Conservation (phyloP, 1,284 basidiomycete species). For the Boletus subluridellus region DNA sequence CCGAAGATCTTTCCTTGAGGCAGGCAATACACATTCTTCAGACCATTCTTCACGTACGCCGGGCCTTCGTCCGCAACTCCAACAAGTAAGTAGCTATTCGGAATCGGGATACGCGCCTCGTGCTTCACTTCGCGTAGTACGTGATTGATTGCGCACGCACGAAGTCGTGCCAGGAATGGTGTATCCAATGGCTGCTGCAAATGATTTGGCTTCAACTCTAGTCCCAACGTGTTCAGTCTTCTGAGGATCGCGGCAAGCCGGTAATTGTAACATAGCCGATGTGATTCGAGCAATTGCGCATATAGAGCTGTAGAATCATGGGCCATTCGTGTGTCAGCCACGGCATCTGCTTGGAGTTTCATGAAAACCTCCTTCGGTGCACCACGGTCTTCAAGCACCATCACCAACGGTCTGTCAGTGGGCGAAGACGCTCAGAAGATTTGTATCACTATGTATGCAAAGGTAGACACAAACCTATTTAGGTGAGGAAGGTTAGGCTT, state of each 20-base stretch:
- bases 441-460: not conserved
- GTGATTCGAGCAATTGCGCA: constrained; percentile 44
- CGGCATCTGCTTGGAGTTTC: constrained; percentile 51
- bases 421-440: not conserved
- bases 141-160: constrained; percentile 55
- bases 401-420: constrained; percentile 55
- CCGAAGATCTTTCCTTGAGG: constrained; percentile 60
- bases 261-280: constrained; percentile 53
- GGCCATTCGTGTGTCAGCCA: constrained; percentile 53
- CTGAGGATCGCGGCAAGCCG: constrained; percentile 49
- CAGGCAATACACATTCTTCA: constrained; percentile 52
- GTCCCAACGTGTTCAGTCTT: constrained; percentile 45
- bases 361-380: constrained; percentile 53
- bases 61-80: constrained; percentile 78
- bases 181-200: constrained; percentile 43
- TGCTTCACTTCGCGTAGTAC: constrained; percentile 71
- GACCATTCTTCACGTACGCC: constrained; percentile 48
- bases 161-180: constrained; percentile 56
- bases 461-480: constrained; percentile 48
- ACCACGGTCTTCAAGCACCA: constrained; percentile 66
- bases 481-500: constrained; percentile 56
- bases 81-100: constrained; percentile 62
- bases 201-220: constrained; percentile 44
- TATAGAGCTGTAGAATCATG: constrained; percentile 50
- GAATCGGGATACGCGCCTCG: constrained; percentile 66